phyloP scores from a whole-genome alignment of 768 basidiomycete species.

The Dendrothele bispora region DNA sequence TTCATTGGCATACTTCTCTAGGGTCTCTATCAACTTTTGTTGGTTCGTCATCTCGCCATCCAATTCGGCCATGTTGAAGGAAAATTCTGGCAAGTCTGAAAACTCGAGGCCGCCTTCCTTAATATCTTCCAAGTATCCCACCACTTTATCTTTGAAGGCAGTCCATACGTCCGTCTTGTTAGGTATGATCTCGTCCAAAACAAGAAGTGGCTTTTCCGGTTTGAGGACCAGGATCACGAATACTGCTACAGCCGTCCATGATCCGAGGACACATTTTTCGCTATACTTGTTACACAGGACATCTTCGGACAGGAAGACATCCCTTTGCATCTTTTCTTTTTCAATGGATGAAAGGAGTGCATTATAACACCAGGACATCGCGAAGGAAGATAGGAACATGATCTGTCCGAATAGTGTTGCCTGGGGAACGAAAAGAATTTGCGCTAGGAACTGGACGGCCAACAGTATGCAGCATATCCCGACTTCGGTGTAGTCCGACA shows the following conservation, averaged over 20 bases:
- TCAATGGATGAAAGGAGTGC: slow-evolving; percentile 20
- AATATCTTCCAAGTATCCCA: too few relatives aligned
- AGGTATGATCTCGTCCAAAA: not conserved
- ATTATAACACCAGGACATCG: slow-evolving; percentile 29
- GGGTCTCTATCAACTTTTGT: too few relatives aligned
- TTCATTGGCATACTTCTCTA: too few relatives aligned
- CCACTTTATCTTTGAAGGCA: not conserved
- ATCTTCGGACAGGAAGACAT: too few relatives aligned
- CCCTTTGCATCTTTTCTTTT: not conserved
- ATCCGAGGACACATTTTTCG: not conserved
- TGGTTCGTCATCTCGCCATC: too few relatives aligned
- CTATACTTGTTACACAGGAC: too few relatives aligned
- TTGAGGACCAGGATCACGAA: not conserved
- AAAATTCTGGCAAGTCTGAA: too few relatives aligned
- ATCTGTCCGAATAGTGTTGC: slow-evolving; percentile 29
- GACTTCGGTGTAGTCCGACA: slow-evolving; percentile 16
- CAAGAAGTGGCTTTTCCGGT: not conserved
- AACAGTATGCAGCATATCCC: slow-evolving; percentile 28
- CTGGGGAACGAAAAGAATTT: slow-evolving; percentile 33
- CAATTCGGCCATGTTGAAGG: too few relatives aligned
- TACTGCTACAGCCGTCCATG: not conserved
- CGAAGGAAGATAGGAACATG: slow-evolving; percentile 28
- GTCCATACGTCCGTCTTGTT: not conserved
- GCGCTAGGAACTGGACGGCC: slow-evolving; percentile 29
- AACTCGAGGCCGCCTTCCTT: too few relatives aligned